Conservation (phyloP, 1,139 yeast species). For the Kodamaea ohmeri region DNA sequence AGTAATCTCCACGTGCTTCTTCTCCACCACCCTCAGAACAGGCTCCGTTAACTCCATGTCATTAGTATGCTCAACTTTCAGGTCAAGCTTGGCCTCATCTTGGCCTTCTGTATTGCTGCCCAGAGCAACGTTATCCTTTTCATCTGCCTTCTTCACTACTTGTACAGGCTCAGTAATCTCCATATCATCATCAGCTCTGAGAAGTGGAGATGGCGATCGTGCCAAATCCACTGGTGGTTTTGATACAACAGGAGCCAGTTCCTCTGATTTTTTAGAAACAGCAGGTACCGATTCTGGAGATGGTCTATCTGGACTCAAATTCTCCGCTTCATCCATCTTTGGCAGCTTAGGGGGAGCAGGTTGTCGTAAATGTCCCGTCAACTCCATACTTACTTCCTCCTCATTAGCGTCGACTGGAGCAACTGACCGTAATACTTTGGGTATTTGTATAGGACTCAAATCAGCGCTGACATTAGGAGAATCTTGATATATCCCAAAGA, state of each 20-base stretch:
- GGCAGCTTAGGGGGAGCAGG: background rate
- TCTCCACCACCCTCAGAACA: background rate
- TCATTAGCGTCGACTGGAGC: conserved; percentile 8
- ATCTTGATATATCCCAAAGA: background rate
- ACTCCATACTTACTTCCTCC: conserved; percentile 16
- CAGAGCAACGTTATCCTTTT: background rate
- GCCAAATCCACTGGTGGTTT: background rate
- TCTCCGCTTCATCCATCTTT: too few species aligned
- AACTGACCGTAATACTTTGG: conserved; percentile 6
- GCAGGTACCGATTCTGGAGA: background rate
- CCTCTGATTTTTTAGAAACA: conserved; percentile 2
- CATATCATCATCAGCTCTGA: conserved; percentile 3
- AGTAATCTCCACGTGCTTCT: background rate
- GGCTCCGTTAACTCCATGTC: background rate
- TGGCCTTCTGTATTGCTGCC: too few species aligned
- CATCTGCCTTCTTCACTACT: too few species aligned
- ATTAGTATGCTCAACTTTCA: too few species aligned
- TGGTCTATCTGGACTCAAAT: too few species aligned
- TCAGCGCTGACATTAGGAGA: conserved; percentile 4
- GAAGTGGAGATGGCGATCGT: background rate
- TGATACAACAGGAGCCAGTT: background rate
- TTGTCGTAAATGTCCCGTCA: conserved; percentile 11
- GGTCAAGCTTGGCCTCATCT: too few species aligned
- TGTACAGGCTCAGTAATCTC: conserved; percentile 5
- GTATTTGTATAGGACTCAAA: conserved; percentile 10